A percentile compares a stretch with the other conserved stretches of the same genome.
Evolutionary conservation across 768 basidiomycete genomes (phyloP).

Genomic region (Trametes cubensis): DNA sequence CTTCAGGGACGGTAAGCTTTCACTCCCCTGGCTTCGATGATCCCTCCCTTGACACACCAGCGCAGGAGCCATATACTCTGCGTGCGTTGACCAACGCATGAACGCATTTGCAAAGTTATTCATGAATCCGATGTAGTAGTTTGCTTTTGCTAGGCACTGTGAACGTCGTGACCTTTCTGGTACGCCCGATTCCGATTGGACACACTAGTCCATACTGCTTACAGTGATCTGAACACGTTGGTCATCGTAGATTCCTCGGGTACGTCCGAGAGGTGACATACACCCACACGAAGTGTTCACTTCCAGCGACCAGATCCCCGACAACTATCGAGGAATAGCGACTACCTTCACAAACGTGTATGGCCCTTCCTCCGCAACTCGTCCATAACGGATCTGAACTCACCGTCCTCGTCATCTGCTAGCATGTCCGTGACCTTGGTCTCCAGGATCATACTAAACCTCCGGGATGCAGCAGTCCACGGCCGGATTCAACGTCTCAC

Average conservation of each 20-base stretch:
- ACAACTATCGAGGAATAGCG: slow-evolving; percentile 4
- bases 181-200: background rate
- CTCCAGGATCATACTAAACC: slow-evolving; percentile 17
- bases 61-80: slow-evolving; percentile 8
- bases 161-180: slow-evolving; percentile 11
- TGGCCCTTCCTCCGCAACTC: background rate
- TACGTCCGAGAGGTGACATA: no score
- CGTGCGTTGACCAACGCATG: background rate
- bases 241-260: no score
- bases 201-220: background rate
- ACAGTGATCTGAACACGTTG: background rate
- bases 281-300: no score
- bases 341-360: slow-evolving; percentile 18
- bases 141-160: background rate
- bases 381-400: no score
- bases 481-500: no score
- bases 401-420: background rate
- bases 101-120: no score
- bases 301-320: slow-evolving; percentile 2
- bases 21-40: background rate
- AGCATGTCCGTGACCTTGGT: slow-evolving; percentile 17
- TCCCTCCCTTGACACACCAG: no score
- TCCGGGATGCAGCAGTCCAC: slow-evolving; percentile 4
- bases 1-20: slow-evolving; percentile 15
- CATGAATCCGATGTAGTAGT: background rate